These are phyloP conservation scores for Blastocystis sp. DNA, from an alignment of 352 stramenopile genomes.

Conservation along the genomic window DNA sequence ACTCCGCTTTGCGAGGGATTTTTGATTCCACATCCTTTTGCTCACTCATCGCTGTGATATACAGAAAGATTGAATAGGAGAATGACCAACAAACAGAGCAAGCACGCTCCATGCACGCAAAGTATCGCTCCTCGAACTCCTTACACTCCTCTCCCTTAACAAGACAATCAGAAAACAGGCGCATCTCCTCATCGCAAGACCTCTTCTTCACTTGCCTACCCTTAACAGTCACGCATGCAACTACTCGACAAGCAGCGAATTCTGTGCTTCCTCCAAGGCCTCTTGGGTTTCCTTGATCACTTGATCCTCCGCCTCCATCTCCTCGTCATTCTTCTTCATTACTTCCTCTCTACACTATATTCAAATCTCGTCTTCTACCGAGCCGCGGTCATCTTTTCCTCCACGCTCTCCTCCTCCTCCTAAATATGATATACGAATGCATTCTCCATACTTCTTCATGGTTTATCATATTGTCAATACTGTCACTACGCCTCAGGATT, in stretches of 20 bases:
- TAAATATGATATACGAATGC: background rate
- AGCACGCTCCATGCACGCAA: slow-evolving; percentile 37
- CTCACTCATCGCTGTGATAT: background rate
- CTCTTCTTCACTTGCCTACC: slow-evolving; percentile 30
- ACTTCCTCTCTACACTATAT: slow-evolving; percentile 9
- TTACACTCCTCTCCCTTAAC: slow-evolving; percentile 13
- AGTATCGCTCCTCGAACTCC: slow-evolving; percentile 43
- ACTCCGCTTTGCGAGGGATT: background rate
- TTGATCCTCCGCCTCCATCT: background rate
- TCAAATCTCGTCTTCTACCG: background rate
- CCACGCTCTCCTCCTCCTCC: slow-evolving; percentile 8
- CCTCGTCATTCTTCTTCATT: slow-evolving; percentile 30
- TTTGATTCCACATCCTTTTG: background rate
- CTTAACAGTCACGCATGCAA: background rate
- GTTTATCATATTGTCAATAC: slow-evolving; percentile 13
- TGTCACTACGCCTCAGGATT: slow-evolving; percentile 1
- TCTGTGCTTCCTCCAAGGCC: background rate
- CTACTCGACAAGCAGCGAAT: slow-evolving; percentile 6
- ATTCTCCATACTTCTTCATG: background rate
- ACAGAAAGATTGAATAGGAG: background rate
- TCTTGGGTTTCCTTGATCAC: background rate
- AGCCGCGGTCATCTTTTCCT: background rate
- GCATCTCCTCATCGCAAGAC: slow-evolving; percentile 47
- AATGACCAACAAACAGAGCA: background rate
- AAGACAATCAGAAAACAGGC: slow-evolving; percentile 49